A percentile compares a stretch with the other conserved stretches of the same genome.
Conservation (phyloP, 2,329 filamentous ascomycete genomes). For the Clonostachys byssicola region DNA sequence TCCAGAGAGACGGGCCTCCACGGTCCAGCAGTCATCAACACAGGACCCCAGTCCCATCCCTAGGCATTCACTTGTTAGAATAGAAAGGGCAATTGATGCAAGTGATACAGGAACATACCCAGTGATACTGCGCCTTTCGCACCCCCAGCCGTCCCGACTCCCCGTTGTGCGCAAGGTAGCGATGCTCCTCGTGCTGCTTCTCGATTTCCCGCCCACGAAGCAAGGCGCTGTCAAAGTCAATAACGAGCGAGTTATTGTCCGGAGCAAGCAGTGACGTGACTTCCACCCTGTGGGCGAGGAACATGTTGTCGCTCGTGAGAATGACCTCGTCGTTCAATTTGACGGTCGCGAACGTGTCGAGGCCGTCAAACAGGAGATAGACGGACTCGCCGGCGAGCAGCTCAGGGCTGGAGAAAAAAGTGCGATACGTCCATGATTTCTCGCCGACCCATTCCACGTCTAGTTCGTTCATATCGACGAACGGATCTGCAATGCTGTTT, state of each 20-base stretch:
- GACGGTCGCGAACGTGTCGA: slow-evolving; percentile 52
- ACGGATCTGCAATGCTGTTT: slow-evolving; percentile 44
- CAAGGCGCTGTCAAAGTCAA: slow-evolving; percentile 49
- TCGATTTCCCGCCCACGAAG: slow-evolving; percentile 42
- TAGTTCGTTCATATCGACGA: slow-evolving; percentile 54
- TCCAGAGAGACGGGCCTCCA: slow-evolving; percentile 67
- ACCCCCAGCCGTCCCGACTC: slow-evolving; percentile 21
- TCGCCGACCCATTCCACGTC: slow-evolving; percentile 54
- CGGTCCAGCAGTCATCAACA: slow-evolving; percentile 55
- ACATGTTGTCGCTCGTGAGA: slow-evolving; percentile 49
- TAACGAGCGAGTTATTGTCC: slow-evolving; percentile 40
- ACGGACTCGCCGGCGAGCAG: not conserved
- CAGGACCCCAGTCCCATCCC: slow-evolving; percentile 64
- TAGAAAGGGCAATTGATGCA: not conserved
- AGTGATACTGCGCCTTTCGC: slow-evolving; percentile 61
- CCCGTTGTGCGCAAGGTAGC: slow-evolving; percentile 45
- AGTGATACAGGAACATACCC: slow-evolving; percentile 23
- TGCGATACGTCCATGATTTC: slow-evolving; percentile 52
- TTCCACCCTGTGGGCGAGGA: slow-evolving; percentile 42
- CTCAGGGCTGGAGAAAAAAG: slow-evolving; percentile 18
- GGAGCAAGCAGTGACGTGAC: slow-evolving; percentile 22
- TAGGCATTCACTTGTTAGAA: slow-evolving; percentile 16
- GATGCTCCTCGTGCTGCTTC: slow-evolving; percentile 42
- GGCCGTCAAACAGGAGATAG: slow-evolving; percentile 43
- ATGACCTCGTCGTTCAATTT: slow-evolving; percentile 41